Evolutionary conservation across 768 basidiomycete species (phyloP), one percentile per base, ranked within the genome.

Genomic region (Russula emetica): DNA sequence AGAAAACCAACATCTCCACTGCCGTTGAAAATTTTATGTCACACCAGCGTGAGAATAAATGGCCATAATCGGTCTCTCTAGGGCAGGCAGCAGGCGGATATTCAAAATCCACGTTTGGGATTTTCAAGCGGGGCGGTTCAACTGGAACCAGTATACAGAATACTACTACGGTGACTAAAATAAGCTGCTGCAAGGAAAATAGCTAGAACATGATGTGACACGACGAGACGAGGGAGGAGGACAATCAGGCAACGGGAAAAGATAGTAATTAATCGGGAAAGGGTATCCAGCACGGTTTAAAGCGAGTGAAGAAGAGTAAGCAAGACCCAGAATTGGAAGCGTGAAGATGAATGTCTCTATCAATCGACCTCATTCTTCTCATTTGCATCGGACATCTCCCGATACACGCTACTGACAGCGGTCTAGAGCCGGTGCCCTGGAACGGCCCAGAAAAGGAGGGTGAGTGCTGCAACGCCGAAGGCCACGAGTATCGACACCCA

Each of bases 361-460:
- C 55, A 32, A 57, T 47, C n/a, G 50, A 34, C 53, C 30, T 54
- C 42, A 11, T 38, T 55, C 52, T 16, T 42, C 53, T 59, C 53
- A 60, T 47, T 49, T 34, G 14, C 32, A 13, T 40, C 64, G 40
- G 51, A 34, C 38, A 59, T 45, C 42, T 28, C 55, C 59, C 42
- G 55, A 51, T 24, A 56, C 28, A 50, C 20, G 42, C 14, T 51
- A 51, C 40, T 34, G 16, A 57, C 28, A 24, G 34, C 5, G 38
- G 16, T 30, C 63, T 77, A 97, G 70, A 98, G 82, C 65, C 94
- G 80, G 75, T 98, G 89, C 0, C 96, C 96, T 9, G 96, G 96
- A 42, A 99, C 94, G 47, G 91, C 92, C 86, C 91, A 94, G 80
- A 98, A 99, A 60, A 98, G 77, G 72, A 98, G 81, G 5, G 94